Evolutionary conservation across 1,139 yeast genomes (phyloP).

Genomic region (Debaryomyces fabryi): DNA sequence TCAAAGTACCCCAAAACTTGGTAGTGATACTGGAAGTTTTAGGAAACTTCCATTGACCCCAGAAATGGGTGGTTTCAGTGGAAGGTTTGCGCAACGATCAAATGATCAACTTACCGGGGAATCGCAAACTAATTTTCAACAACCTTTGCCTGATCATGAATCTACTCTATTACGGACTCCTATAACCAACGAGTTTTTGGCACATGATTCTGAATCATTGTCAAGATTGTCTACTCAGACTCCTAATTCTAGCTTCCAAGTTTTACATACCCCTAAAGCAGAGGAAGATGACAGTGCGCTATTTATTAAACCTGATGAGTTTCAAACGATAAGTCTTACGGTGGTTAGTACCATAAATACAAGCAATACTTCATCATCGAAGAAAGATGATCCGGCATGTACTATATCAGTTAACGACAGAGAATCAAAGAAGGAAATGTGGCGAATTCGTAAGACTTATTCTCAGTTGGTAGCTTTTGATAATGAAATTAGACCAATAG

Average conservation of each 20-base stretch:
- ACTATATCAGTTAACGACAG: slow-evolving; percentile 64
- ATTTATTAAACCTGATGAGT: slow-evolving; percentile 67
- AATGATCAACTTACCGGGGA: background rate
- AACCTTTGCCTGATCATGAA: slow-evolving; percentile 1
- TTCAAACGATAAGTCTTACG: slow-evolving; percentile 61
- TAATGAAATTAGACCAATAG: slow-evolving; percentile 53
- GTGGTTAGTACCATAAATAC: slow-evolving; percentile 60
- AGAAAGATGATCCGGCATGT: slow-evolving; percentile 59
- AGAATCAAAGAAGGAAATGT: slow-evolving; percentile 63
- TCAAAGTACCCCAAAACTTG: slow-evolving; percentile 18
- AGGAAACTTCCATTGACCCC: slow-evolving; percentile 2
- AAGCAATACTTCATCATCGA: slow-evolving; percentile 30
- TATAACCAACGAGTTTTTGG: slow-evolving; percentile 3
- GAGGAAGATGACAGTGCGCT: slow-evolving; percentile 38
- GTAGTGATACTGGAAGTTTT: slow-evolving; percentile 9
- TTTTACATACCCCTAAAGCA: slow-evolving; percentile 26
- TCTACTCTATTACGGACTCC: slow-evolving; percentile 8
- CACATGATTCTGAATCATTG: slow-evolving; percentile 9
- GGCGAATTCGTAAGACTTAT: slow-evolving; percentile 67
- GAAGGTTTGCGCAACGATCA: background rate
- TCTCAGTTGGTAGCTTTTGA: slow-evolving; percentile 61
- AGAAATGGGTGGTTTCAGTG: background rate
- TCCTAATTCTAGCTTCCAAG: slow-evolving; percentile 24
- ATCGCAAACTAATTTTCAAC: background rate
- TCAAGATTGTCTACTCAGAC: slow-evolving; percentile 12